Evolutionary conservation across 331 rosid species (phyloP).

Genomic region (Rosa hybrid): DNA sequence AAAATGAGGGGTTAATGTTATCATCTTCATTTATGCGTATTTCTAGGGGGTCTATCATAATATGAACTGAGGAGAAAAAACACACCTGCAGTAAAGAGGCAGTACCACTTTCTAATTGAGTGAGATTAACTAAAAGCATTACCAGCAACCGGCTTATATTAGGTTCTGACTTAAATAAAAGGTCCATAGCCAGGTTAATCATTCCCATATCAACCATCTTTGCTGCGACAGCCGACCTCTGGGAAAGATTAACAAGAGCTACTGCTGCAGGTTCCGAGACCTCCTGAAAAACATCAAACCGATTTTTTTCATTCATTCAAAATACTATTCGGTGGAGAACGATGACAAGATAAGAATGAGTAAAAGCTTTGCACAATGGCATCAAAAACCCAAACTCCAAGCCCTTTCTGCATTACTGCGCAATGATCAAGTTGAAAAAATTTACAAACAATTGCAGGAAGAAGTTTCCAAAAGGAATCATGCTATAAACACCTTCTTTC

Average conservation of each 20-base stretch:
- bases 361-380: too few relatives aligned
- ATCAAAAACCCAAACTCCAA: neutral
- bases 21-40: neutral
- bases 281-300: conserved; percentile 57
- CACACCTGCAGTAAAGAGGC: conserved; percentile 83
- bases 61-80: neutral
- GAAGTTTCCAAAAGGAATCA: neutral
- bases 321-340: neutral
- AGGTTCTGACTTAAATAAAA: conserved; percentile 64
- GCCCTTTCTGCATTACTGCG: neutral
- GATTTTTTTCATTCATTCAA: neutral
- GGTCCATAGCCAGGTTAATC: conserved; percentile 61
- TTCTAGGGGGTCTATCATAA: neutral
- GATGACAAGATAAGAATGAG: neutral
- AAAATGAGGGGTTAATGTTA: neutral
- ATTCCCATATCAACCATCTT: conserved; percentile 68
- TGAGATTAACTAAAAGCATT: conserved; percentile 91
- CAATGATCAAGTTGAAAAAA: neutral
- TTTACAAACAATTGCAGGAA: neutral
- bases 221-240: conserved; percentile 53
- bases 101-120: conserved; percentile 68
- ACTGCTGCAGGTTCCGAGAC: conserved; percentile 81
- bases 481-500: conserved; percentile 47
- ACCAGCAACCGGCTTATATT: conserved; percentile 60
- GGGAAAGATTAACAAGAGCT: conserved; percentile 91